Conservation (phyloP, 768 basidiomycete species). For the Leccinellum luteum region DNA sequence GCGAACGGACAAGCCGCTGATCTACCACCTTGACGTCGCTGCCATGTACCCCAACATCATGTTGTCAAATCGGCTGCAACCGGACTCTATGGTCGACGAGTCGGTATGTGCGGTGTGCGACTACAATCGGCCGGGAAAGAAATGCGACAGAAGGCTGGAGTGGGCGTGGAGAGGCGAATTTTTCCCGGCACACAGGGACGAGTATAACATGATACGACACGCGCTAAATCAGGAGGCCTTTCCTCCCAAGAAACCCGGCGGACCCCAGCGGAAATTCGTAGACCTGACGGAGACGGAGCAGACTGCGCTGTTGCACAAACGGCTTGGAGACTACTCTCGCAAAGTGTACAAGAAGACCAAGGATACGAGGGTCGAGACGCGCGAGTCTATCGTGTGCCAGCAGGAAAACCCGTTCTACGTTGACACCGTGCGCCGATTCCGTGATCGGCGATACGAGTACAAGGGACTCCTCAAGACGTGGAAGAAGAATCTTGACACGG, state of each 20-base stretch:
- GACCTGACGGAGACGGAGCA: constrained; percentile 86
- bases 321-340: constrained; percentile 95
- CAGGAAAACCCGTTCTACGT: constrained; percentile 99
- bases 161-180: constrained; percentile 99
- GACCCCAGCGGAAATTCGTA: constrained; percentile 72
- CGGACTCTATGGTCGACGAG: constrained; percentile 97
- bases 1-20: constrained; percentile 87
- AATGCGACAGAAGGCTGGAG: constrained; percentile 87
- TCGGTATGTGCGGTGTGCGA: constrained; percentile 97
- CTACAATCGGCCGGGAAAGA: constrained; percentile 94
- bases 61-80: constrained; percentile 98
- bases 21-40: constrained; percentile 98
- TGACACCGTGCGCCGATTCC: constrained; percentile 94
- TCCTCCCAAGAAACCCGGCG: constrained; percentile 73
- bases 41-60: constrained; percentile 99
- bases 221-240: constrained; percentile 94
- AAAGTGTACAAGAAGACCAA: constrained; percentile 99
- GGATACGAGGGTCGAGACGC: constrained; percentile 92
- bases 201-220: constrained; percentile 98
- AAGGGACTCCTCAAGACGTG: constrained; percentile 98
- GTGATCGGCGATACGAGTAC: constrained; percentile 98
- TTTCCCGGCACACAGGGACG: constrained; percentile 95
- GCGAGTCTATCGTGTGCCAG: constrained; percentile 95
- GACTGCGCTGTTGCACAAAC: constrained; percentile 90
- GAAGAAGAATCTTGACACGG: constrained; percentile 95